These are phyloP conservation scores for Patellifolia procumbens DNA, from an alignment of 179 eudicot genomes.

Conservation along the genomic window DNA sequence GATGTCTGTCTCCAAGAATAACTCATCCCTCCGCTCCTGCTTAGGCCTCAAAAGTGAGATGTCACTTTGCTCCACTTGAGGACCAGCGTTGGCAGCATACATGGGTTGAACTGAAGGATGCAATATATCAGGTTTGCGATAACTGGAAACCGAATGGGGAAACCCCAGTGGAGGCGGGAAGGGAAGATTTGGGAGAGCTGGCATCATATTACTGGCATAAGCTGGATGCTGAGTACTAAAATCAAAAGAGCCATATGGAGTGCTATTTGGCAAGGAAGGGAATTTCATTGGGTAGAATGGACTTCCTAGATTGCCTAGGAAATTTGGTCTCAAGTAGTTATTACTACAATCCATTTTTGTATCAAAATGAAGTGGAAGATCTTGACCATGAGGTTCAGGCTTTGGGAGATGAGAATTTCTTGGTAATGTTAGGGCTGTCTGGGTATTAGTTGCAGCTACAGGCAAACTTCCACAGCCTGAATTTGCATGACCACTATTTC, in stretches of 20 bases:
- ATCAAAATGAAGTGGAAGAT: constrained; percentile 42
- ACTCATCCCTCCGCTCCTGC: constrained; percentile 48
- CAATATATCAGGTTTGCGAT: constrained; percentile 27
- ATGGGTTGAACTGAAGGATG: constrained; percentile 34
- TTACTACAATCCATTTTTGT: constrained; percentile 32
- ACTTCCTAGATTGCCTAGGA: constrained; percentile 39
- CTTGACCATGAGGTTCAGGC: constrained; percentile 44
- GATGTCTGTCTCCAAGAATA: constrained; percentile 23
- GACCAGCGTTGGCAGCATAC: constrained; percentile 35
- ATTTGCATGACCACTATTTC: constrained; percentile 2
- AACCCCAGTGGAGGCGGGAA: constrained; percentile 40
- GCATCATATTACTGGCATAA: constrained; percentile 26
- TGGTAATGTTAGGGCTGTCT: constrained; percentile 31
- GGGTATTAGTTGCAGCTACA: constrained; percentile 16
- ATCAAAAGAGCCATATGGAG: constrained; percentile 34
- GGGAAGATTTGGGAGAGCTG: constrained; percentile 33
- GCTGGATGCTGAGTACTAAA: constrained; percentile 25
- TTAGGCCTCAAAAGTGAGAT: constrained; percentile 44
- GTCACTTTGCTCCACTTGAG: constrained; percentile 37
- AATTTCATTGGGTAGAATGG: constrained; percentile 44
- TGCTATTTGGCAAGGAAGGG: constrained; percentile 34
- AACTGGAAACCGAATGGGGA: constrained; percentile 28
- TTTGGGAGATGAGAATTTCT: constrained; percentile 41
- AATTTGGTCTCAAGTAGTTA: constrained; percentile 37
- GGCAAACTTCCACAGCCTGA: constrained; percentile 2